Base-by-base conservation (phyloP, 495 filamentous ascomycete genomes). In the Penicillium roqueforti region DNA sequence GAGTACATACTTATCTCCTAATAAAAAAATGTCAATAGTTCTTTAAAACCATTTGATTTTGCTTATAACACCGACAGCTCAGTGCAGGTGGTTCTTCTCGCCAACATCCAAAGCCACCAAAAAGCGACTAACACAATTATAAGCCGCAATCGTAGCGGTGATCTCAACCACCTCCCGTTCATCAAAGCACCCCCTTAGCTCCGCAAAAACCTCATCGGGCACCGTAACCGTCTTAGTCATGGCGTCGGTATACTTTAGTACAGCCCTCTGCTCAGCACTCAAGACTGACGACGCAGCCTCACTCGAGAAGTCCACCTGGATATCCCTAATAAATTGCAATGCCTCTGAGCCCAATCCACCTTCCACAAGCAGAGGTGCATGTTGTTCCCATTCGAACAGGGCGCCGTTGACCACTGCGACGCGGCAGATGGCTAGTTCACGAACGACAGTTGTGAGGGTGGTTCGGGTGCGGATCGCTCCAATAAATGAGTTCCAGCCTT, bases 101-200 rank as follows among this genome's bases (percentile, higher is more conserved):
- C 81, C 82, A 74, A 91, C 88, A 71, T 92, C 86, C 57, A 96
- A 64, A 18, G 89, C 89, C 28, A 95, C 89, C 57, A 95, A 69
- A 60, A 95, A 92, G 43, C 89, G 77, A 59, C 86, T 89, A 10
- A 96, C 89, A 68, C 87, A 91, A 65, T 95, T 95, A 65, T 96
- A 95, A 26, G 82, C 83, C n/a, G 85, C 88, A 55, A 86, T 82
- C 22, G 87, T 89, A 14, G 88, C 82, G 51, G 85, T 88, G 55
- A 91, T 77, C 74, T 93, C 89, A 31, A 92, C 86, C 31, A 88
- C 72, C 74, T 89, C 84, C 67, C 76, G 76, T 51, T 90, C 84
- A 18, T 59, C 69, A 57, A 89, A 92, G 19, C 72, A 46, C 25
- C 47, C 62, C 68, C 75, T 85, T 59, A 92, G 52, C 59, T 64